Base-by-base conservation (phyloP, 306 rosid species). In the Inga oerstediana region DNA sequence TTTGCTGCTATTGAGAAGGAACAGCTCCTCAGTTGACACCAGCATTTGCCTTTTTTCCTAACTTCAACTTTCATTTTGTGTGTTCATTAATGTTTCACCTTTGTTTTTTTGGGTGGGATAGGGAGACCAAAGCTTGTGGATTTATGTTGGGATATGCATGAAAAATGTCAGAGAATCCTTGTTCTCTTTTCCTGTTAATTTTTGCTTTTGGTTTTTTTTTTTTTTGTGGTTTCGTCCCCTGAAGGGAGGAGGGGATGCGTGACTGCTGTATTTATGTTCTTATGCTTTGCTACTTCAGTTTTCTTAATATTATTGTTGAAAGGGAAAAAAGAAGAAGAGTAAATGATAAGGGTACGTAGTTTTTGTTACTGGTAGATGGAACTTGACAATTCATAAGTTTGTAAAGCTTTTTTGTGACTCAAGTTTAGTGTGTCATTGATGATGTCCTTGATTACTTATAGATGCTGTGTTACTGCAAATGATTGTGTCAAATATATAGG, bases 91-190 rank as follows among this genome's bases (percentile, higher is more conserved):
- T 70, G 15, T 81, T 67, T 51, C 71, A 41, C 3, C 41, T 54
- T 78, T 11, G 84, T 77, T 70, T 32, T 67, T 71, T 71, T 73
- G 37, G 74, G 61, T 35, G 82, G 78, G 79, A 77, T 49, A 49
- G 61, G 79, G 71, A 78, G 81, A 82, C 85, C 82, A 80, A 80
- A 34, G 56, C 77, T 82, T 32, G 84, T 87, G 86, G 75, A 68
- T 82, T 87, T 87, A 62, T 46, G 78, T 86, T 69, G 87, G 88
- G 82, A 65, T 78, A 17, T 52, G 84, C 79, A 76, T 79, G 88
- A 83, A 76, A 81, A 82, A 34, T 79, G 82, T 78, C 82, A 78
- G 78, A 77, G 76, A 82, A 59, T 82, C 76, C 45, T 35, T 77
- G 72, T 89, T 82, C 79, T 82, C 72, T 79, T 59, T 27, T 27